A percentile compares a stretch with the other conserved stretches of the same genome.
Evolutionary conservation across 2,329 filamentous ascomycete species (phyloP).

Genomic region (Pseudocercospora crystallina): DNA sequence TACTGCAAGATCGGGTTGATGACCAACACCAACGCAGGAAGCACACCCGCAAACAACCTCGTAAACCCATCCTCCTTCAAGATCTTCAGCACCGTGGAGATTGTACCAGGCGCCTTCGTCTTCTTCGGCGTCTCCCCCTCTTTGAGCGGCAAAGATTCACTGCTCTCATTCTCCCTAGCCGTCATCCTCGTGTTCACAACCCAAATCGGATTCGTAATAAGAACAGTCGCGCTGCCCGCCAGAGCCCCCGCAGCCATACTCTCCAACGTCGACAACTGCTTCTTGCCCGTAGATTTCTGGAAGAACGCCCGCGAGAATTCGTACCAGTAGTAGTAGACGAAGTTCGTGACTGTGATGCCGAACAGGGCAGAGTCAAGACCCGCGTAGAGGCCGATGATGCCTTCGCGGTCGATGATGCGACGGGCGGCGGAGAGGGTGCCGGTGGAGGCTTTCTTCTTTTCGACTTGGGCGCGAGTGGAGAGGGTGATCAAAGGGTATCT

Average conservation of each 20-base stretch:
- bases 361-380: slow-evolving; percentile 93
- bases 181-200: slow-evolving; percentile 99
- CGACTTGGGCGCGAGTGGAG: slow-evolving; percentile 94
- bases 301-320: slow-evolving; percentile 93
- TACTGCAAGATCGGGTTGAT: slow-evolving; percentile 99
- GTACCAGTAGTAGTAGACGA: slow-evolving; percentile 99
- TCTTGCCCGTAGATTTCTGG: slow-evolving; percentile 69
- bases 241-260: slow-evolving; percentile 93
- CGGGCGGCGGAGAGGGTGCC: slow-evolving; percentile 79
- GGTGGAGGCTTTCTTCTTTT: slow-evolving; percentile 87
- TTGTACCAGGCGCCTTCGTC: slow-evolving; percentile 66
- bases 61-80: slow-evolving; percentile 79
- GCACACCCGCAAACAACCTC: slow-evolving; percentile 86
- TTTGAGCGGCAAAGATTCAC: slow-evolving; percentile 36
- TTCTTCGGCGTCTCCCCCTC: slow-evolving; percentile 43
- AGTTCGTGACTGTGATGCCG: slow-evolving; percentile 97
- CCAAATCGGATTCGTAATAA: slow-evolving; percentile 99
- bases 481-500: slow-evolving; percentile 96
- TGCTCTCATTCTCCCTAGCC: slow-evolving; percentile 67
- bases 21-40: slow-evolving; percentile 89
- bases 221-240: slow-evolving; percentile 88
- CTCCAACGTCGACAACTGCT: slow-evolving; percentile 86
- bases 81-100: slow-evolving; percentile 77
- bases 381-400: slow-evolving; percentile 82
- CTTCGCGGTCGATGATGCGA: slow-evolving; percentile 88